Conservation (phyloP, 1,139 yeast genomes). For the Nakaseomyces delphensis region DNA sequence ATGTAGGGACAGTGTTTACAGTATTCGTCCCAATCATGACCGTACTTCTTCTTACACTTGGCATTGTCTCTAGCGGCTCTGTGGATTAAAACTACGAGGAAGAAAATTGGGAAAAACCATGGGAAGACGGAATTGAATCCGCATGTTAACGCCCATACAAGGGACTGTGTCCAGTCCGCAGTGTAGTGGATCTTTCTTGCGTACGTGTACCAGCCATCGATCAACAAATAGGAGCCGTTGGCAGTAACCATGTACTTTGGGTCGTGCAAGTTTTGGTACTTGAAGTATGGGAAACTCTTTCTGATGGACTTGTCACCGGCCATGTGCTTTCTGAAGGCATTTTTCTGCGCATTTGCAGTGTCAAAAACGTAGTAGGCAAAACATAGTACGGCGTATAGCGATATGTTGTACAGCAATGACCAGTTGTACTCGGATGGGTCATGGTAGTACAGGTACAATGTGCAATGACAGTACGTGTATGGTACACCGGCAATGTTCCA, state of each 20-base stretch:
- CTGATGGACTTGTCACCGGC: conserved; percentile 70
- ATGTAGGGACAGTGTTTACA: conserved; percentile 82
- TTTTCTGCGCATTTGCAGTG: conserved; percentile 92
- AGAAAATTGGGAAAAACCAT: conserved; percentile 92
- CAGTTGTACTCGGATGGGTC: conserved; percentile 74
- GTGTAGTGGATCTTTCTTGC: conserved; percentile 95
- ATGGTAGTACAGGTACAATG: conserved; percentile 72
- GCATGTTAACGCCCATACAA: conserved; percentile 87
- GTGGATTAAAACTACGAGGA: conserved; percentile 77
- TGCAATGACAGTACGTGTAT: conserved; percentile 91
- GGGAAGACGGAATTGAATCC: conserved; percentile 85
- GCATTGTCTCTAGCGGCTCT: conserved; percentile 80
- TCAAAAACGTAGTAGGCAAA: conserved; percentile 87
- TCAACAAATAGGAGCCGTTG: conserved; percentile 73
- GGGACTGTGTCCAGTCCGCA: conserved; percentile 81
- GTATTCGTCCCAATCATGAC: conserved; percentile 87
- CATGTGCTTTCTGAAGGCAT: conserved; percentile 78
- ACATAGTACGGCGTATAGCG: conserved; percentile 49
- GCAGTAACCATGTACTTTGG: conserved; percentile 80
- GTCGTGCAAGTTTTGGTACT: conserved; percentile 68
- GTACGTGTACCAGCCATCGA: conserved; percentile 88
- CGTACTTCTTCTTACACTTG: conserved; percentile 80
- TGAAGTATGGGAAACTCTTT: conserved; percentile 88
- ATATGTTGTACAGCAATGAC: conserved; percentile 50
- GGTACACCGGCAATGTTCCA: conserved; percentile 99